These are phyloP conservation scores for Conticribra guillardii DNA, from an alignment of 108 stramenopile species.

Conservation along the genomic window DNA sequence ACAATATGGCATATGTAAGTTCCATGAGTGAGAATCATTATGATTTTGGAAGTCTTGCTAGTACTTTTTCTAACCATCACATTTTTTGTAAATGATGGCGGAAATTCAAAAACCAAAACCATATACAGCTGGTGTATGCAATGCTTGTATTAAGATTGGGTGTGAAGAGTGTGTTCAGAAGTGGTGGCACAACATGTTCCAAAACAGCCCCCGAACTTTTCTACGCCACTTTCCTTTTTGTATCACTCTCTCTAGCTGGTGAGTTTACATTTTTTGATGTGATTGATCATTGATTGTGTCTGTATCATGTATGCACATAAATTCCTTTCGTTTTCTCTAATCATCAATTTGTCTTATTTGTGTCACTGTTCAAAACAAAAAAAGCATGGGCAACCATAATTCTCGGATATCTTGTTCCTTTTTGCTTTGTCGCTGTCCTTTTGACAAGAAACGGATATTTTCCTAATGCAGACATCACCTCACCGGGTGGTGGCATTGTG, in stretches of 20 bases:
- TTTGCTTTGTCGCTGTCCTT: conserved; percentile 60
- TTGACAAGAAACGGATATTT: conserved; percentile 77
- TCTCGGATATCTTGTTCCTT: conserved; percentile 67
- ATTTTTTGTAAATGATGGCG: not conserved
- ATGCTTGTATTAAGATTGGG: conserved; percentile 63
- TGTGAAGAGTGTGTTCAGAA: conserved; percentile 52
- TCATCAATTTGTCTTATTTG: no score
- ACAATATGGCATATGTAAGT: conserved; percentile 66
- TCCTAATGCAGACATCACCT: conserved; percentile 42
- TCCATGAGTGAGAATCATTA: not conserved
- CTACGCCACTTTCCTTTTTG: conserved; percentile 54
- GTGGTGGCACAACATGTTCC: conserved; percentile 47
- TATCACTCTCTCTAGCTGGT: conserved; percentile 56
- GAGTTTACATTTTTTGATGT: no score
- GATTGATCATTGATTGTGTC: no score
- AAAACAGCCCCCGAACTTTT: conserved; percentile 70
- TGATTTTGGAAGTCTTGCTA: not conserved
- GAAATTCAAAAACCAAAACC: no score
- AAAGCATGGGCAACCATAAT: conserved; percentile 73
- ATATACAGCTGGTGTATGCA: conserved; percentile 53
- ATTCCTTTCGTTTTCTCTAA: no score
- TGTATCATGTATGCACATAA: no score
- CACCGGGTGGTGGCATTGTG: conserved; percentile 20
- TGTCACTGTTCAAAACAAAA: no score
- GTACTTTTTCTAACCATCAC: not conserved